These are phyloP conservation scores for Penicillium atrosanguineum DNA, from an alignment of 495 filamentous ascomycete species.

Conservation along the genomic window DNA sequence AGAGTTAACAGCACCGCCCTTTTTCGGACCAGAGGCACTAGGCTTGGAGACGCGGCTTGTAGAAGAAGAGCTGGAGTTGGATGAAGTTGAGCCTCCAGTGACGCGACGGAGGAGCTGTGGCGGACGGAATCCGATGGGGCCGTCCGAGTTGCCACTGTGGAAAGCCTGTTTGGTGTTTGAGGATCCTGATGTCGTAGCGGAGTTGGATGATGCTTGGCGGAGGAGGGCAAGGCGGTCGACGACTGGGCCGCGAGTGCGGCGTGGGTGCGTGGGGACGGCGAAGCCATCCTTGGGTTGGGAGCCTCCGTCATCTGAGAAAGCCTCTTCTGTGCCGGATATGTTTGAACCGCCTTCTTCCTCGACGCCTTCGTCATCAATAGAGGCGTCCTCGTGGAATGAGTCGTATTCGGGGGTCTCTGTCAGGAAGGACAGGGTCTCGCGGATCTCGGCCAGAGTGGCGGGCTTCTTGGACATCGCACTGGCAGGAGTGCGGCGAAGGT, in stretches of 20 bases:
- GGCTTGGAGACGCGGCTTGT: constrained; percentile 39
- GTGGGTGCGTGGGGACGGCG: constrained; percentile 40
- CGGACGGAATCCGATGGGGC: constrained; percentile 60
- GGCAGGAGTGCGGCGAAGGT: constrained; percentile 63
- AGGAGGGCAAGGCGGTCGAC: constrained; percentile 83
- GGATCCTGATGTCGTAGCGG: constrained; percentile 43
- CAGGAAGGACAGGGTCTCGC: constrained; percentile 74
- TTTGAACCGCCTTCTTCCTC: constrained; percentile 36
- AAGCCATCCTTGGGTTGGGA: constrained; percentile 31
- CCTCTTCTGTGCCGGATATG: constrained; percentile 31
- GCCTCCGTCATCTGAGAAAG: constrained; percentile 33
- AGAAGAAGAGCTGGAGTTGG: constrained; percentile 17
- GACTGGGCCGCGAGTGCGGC: constrained; percentile 53
- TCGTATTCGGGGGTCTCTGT: constrained; percentile 70
- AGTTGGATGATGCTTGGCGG: constrained; percentile 58
- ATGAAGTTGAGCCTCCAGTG: constrained; percentile 59
- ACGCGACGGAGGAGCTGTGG: constrained; percentile 77
- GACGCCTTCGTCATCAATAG: constrained; percentile 38
- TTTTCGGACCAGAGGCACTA: constrained; percentile 59
- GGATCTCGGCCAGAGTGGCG: constrained; percentile 71
- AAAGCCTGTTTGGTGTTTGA: constrained; percentile 60
- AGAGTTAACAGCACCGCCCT: constrained; percentile 72
- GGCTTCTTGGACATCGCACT: constrained; percentile 57
- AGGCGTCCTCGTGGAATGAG: constrained; percentile 45
- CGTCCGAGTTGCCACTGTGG: constrained; percentile 37